phyloP scores from a whole-genome alignment of 257 asterid genomes.

The Verbascum thapsus region DNA sequence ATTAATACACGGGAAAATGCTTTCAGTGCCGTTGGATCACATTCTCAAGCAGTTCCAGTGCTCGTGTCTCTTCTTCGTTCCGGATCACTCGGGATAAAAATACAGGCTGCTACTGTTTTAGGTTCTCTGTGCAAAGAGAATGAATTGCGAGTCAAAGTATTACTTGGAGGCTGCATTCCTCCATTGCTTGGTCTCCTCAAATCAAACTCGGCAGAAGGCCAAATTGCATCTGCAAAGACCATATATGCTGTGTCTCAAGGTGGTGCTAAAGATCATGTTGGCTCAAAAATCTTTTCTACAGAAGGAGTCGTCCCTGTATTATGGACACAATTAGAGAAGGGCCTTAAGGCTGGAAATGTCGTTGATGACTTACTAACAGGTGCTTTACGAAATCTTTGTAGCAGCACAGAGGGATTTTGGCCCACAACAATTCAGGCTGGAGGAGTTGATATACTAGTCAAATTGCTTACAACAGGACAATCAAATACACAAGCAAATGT shows the following conservation, averaged over 20 bases:
- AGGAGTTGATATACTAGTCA: slow-evolving; percentile 88
- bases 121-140: slow-evolving; percentile 96
- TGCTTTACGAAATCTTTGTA: slow-evolving; percentile 78
- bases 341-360: slow-evolving; percentile 82
- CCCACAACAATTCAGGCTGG: slow-evolving; percentile 74
- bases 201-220: slow-evolving; percentile 90
- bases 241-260: slow-evolving; percentile 96
- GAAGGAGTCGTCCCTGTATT: slow-evolving; percentile 97
- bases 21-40: slow-evolving; percentile 96
- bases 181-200: slow-evolving; percentile 97
- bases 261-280: slow-evolving; percentile 92
- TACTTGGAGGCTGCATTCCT: slow-evolving; percentile 98
- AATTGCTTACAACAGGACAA: slow-evolving; percentile 81
- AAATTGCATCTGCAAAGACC: slow-evolving; percentile 93
- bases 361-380: slow-evolving; percentile 90
- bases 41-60: slow-evolving; percentile 99
- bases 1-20: slow-evolving; percentile 85
- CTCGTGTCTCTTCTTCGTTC: slow-evolving; percentile 97
- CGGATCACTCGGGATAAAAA: slow-evolving; percentile 86
- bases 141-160: slow-evolving; percentile 88
- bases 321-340: slow-evolving; percentile 89
- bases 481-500: slow-evolving; percentile 92
- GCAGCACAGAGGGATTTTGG: slow-evolving; percentile 98
- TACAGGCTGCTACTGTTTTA: slow-evolving; percentile 86
- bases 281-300: slow-evolving; percentile 94